These are phyloP conservation scores for Evernia prunastri DNA, from an alignment of 495 filamentous ascomycete species.

Conservation along the genomic window DNA sequence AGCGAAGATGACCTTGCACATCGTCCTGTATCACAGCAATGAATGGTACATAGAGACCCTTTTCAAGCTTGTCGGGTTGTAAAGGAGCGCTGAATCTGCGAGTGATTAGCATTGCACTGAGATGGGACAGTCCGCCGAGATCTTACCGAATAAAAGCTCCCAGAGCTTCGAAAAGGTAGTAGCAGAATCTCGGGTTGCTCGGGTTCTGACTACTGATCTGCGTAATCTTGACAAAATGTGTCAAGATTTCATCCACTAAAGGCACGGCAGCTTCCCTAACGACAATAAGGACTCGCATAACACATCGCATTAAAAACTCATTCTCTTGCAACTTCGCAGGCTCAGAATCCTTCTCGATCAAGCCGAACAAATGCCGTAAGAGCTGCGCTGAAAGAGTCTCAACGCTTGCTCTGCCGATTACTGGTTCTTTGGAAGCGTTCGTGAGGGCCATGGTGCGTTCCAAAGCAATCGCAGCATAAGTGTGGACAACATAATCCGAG, in stretches of 20 bases:
- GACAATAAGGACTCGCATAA: constrained; percentile 93
- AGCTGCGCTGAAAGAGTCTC: constrained; percentile 76
- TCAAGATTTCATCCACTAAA: constrained; percentile 65
- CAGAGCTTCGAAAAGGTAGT: constrained; percentile 93
- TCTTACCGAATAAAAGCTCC: constrained; percentile 82
- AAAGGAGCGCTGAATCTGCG: constrained; percentile 59
- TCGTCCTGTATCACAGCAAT: constrained; percentile 67
- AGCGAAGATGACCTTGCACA: constrained; percentile 57
- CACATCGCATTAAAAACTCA: constrained; percentile 95
- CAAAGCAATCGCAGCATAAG: constrained; percentile 89
- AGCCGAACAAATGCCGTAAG: constrained; percentile 81
- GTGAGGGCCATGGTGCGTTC: constrained; percentile 80
- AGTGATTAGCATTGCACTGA: background rate
- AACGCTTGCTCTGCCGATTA: constrained; percentile 68
- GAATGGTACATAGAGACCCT: constrained; percentile 70
- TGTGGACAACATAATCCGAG: constrained; percentile 89
- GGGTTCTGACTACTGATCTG: constrained; percentile 85
- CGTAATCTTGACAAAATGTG: constrained; percentile 78
- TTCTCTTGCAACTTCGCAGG: constrained; percentile 97
- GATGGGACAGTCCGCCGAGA: background rate
- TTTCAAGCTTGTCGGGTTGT: constrained; percentile 67
- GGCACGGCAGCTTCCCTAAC: constrained; percentile 69
- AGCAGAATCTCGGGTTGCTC: constrained; percentile 95
- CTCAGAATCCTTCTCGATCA: constrained; percentile 73
- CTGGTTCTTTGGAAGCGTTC: constrained; percentile 61